Evolutionary conservation across 2,329 filamentous ascomycete species (phyloP).

Genomic region (Ophiostoma angusticollis): DNA sequence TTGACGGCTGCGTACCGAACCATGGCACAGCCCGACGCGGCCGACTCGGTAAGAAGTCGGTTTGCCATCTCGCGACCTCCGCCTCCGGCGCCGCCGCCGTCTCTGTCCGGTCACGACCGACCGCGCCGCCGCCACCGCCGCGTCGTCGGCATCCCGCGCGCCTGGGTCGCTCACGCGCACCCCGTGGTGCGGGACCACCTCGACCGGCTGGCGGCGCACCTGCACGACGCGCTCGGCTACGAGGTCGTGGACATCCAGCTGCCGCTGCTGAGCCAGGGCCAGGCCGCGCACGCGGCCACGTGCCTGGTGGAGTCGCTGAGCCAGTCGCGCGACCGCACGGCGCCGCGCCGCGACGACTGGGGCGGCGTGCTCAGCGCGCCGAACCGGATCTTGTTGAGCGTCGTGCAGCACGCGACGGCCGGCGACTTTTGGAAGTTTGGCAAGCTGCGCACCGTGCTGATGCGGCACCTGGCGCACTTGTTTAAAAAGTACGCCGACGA

Average conservation of each 20-base stretch:
- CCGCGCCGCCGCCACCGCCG: constrained; percentile 17
- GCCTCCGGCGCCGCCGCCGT: constrained; percentile 5
- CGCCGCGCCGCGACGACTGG: constrained; percentile 32
- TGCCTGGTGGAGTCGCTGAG: constrained; percentile 60
- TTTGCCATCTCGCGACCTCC: constrained; percentile 46
- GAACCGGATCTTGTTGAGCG: constrained; percentile 56
- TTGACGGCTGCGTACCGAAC: constrained; percentile 71
- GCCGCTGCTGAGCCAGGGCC: constrained; percentile 55
- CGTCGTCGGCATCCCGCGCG: constrained; percentile 55
- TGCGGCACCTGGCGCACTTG: constrained; percentile 62
- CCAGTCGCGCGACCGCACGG: constrained; percentile 28
- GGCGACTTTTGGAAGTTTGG: constrained; percentile 61
- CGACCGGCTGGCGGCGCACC: constrained; percentile 46
- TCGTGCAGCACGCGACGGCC: constrained; percentile 51
- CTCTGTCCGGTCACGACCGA: not conserved
- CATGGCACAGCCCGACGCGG: constrained; percentile 60
- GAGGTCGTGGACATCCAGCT: constrained; percentile 47
- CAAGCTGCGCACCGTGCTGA: constrained; percentile 60
- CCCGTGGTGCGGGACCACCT: constrained; percentile 49
- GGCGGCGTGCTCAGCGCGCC: constrained; percentile 46
- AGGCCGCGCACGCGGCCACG: constrained; percentile 63
- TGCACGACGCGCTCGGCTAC: constrained; percentile 35
- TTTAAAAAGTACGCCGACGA: no score
- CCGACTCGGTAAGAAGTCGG: constrained; percentile 43
- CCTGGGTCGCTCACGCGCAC: constrained; percentile 59